These are phyloP conservation scores for Crucibulum laeve DNA, from an alignment of 768 basidiomycete genomes.

Conservation along the genomic window DNA sequence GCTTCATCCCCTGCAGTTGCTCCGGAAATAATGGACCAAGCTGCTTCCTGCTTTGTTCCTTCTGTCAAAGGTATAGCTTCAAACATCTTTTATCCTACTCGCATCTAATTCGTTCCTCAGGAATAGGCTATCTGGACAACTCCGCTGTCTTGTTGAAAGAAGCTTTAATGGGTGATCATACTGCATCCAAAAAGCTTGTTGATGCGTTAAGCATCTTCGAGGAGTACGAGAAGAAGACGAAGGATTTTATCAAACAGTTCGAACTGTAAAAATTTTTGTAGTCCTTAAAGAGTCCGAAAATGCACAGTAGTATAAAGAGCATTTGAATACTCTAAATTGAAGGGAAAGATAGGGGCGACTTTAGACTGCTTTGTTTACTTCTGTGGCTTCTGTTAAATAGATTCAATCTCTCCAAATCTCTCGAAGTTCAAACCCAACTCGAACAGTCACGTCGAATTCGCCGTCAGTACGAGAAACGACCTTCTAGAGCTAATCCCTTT, in stretches of 20 bases:
- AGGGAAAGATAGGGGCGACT: too few species aligned
- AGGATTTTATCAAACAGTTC: conserved; percentile 14
- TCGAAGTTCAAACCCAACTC: too few species aligned
- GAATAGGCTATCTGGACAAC: conserved; percentile 29
- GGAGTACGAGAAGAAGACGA: conserved; percentile 36
- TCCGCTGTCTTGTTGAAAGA: conserved; percentile 26
- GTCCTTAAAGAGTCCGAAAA: too few species aligned
- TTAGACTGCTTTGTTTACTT: too few species aligned
- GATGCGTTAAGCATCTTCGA: conserved; percentile 43
- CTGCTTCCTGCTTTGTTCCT: neutral
- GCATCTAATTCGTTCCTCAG: conserved; percentile 5
- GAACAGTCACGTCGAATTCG: too few species aligned
- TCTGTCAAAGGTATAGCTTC: neutral
- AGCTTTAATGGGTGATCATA: conserved; percentile 30
- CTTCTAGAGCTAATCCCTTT: too few species aligned
- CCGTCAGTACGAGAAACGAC: too few species aligned
- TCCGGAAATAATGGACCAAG: neutral
- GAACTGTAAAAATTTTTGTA: neutral
- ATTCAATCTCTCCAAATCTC: too few species aligned
- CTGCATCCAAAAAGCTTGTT: conserved; percentile 34
- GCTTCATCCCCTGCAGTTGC: conserved; percentile 16
- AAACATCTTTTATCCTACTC: neutral
- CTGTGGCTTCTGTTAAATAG: too few species aligned
- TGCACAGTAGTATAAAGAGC: too few species aligned
- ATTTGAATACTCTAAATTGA: too few species aligned